Conservation (phyloP, 345 rosid species). For the Eucalyptus albens region DNA sequence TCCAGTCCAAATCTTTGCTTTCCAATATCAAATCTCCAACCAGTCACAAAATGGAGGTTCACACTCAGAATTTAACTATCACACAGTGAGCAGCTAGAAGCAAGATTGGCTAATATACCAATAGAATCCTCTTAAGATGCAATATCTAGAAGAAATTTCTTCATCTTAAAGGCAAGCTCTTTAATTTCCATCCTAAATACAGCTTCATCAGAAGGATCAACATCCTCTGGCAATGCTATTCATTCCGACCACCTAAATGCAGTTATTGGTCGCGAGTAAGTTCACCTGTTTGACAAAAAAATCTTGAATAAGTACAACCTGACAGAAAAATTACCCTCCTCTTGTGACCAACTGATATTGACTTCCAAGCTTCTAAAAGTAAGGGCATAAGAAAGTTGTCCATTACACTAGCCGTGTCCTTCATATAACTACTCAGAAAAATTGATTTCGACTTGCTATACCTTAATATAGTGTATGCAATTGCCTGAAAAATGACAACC, state of each 20-base stretch:
- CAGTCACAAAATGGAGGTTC: background rate
- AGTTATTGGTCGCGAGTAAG: too few species aligned
- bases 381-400: too few species aligned
- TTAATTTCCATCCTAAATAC: slow-evolving; percentile 51
- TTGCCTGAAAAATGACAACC: slow-evolving; percentile 34
- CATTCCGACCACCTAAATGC: slow-evolving; percentile 92
- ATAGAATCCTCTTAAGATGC: too few species aligned
- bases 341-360: background rate
- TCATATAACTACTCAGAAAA: slow-evolving; percentile 2
- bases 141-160: too few species aligned
- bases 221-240: slow-evolving; percentile 67
- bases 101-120: too few species aligned
- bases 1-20: too few species aligned
- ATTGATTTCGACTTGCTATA: slow-evolving; percentile 57
- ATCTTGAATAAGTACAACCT: background rate
- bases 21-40: background rate
- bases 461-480: slow-evolving; percentile 56
- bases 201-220: slow-evolving; percentile 50
- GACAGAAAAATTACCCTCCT: slow-evolving; percentile 29
- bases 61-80: too few species aligned
- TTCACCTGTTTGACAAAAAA: background rate
- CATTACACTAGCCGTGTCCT: background rate
- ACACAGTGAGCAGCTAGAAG: too few species aligned
- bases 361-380: too few species aligned
- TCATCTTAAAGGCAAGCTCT: too few species aligned